Percentiles rank a stretch among this genome's conserved stretches.
Conservation (phyloP, 2,329 filamentous ascomycete genomes). For the Fusarium sp. region DNA sequence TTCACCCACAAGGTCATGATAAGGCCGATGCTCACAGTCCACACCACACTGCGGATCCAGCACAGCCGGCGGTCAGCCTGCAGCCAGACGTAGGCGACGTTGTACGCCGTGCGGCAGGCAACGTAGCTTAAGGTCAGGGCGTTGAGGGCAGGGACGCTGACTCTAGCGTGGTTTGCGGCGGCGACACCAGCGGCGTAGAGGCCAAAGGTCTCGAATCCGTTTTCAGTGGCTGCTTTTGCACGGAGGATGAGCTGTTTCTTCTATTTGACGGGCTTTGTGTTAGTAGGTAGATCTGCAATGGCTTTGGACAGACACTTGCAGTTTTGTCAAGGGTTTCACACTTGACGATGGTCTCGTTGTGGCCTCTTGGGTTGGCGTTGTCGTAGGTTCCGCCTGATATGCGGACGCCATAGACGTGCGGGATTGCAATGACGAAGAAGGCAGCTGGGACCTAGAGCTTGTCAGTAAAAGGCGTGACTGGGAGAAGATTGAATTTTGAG, state of each 20-base stretch:
- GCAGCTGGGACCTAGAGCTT: conserved; percentile 58
- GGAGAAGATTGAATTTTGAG: background rate
- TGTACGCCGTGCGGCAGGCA: conserved; percentile 57
- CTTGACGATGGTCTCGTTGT: conserved; percentile 51
- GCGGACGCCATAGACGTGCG: conserved; percentile 54
- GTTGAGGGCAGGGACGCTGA: conserved; percentile 58
- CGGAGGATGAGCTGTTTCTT: conserved; percentile 70
- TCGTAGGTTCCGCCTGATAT: conserved; percentile 56
- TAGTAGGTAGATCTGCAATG: background rate
- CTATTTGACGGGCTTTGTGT: conserved; percentile 45
- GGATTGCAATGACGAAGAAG: conserved; percentile 54
- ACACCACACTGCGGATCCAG: conserved; percentile 57
- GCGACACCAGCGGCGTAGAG: conserved; percentile 61
- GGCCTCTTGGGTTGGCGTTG: conserved; percentile 56
- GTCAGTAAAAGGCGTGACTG: background rate
- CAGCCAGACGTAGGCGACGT: conserved; percentile 61
- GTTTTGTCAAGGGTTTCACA: conserved; percentile 52
- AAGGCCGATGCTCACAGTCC: conserved; percentile 54
- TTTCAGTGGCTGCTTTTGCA: conserved; percentile 64
- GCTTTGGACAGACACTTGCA: conserved; percentile 31
- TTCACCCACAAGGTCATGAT: conserved; percentile 59
- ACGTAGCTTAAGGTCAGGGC: conserved; percentile 58
- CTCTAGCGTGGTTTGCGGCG: conserved; percentile 63
- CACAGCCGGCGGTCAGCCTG: conserved; percentile 59
- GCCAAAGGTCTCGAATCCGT: conserved; percentile 63